phyloP scores from a whole-genome alignment of 768 basidiomycete genomes.

The Mrakia gelida region DNA sequence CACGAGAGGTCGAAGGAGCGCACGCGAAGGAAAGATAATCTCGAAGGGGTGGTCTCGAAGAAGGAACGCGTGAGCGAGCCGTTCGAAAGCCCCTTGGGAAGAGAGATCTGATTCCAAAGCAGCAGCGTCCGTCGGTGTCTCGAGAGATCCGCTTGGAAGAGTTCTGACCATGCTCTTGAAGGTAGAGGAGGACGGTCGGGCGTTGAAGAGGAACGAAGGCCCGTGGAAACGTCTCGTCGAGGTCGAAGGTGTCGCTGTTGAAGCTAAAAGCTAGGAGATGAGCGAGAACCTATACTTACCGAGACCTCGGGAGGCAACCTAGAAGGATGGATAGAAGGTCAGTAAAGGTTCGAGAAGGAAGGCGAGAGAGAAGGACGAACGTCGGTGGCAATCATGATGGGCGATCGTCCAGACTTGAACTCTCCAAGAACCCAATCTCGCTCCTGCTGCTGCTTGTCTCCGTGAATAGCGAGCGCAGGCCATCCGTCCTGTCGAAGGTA shows the following conservation, averaged over 20 bases:
- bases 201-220: slow-evolving; percentile 1
- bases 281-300: slow-evolving; percentile 63
- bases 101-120: background rate
- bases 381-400: slow-evolving; percentile 97
- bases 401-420: slow-evolving; percentile 96
- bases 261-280: background rate
- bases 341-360: background rate
- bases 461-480: slow-evolving; percentile 99
- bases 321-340: background rate
- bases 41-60: background rate
- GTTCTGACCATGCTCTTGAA: slow-evolving; percentile 19
- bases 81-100: background rate
- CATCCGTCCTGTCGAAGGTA: slow-evolving; percentile 90
- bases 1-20: slow-evolving; percentile 14
- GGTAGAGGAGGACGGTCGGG: slow-evolving; percentile 10
- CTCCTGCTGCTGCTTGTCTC: slow-evolving; percentile 98
- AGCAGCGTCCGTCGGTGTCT: slow-evolving; percentile 18
- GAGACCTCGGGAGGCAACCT: slow-evolving; percentile 95
- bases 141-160: background rate
- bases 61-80: background rate
- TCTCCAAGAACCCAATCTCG: slow-evolving; percentile 98
- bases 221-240: background rate
- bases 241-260: background rate
- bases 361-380: slow-evolving; percentile 14
- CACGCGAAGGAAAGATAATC: background rate